phyloP scores from a whole-genome alignment of 805 yeast genomes.

The Wickerhamiella spandovensis region DNA sequence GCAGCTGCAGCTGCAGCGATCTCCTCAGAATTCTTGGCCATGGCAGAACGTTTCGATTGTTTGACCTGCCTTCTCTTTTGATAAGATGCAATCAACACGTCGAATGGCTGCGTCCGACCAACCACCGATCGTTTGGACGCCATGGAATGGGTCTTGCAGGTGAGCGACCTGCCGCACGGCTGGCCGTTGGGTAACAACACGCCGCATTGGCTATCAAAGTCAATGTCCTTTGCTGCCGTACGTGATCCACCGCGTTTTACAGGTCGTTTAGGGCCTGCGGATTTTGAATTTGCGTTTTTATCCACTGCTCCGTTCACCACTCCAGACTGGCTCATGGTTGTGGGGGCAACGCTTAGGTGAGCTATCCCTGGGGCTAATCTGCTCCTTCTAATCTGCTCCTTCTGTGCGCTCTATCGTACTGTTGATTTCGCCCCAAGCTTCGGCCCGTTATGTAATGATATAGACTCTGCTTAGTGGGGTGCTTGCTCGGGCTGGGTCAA shows the following conservation, averaged over 20 bases:
- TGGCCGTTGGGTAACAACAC: constrained; percentile 80
- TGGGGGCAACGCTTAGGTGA: not conserved
- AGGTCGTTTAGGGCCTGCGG: not conserved
- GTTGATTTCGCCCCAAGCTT: too few species aligned
- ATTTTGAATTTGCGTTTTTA: not conserved
- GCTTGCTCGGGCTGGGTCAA: too few species aligned
- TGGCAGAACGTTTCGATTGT: constrained; percentile 34
- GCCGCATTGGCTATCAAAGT: constrained; percentile 86
- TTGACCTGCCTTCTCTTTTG: constrained; percentile 82
- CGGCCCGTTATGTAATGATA: too few species aligned
- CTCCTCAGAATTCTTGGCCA: constrained; percentile 20
- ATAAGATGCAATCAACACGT: constrained; percentile 67
- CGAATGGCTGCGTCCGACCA: constrained; percentile 81
- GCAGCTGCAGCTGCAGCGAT: constrained; percentile 21
- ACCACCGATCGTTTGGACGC: constrained; percentile 85
- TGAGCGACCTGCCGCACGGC: constrained; percentile 74
- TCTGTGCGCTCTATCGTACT: not conserved
- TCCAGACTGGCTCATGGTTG: not conserved
- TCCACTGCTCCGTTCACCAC: not conserved
- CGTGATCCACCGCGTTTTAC: not conserved
- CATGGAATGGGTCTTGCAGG: constrained; percentile 90
- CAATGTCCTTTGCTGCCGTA: constrained; percentile 25
- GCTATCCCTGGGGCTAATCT: not conserved
- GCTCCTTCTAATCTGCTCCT: not conserved
- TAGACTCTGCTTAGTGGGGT: too few species aligned